These are phyloP conservation scores for Ophiostoma pallidulum DNA, from an alignment of 2,329 filamentous ascomycete species.

Conservation along the genomic window DNA sequence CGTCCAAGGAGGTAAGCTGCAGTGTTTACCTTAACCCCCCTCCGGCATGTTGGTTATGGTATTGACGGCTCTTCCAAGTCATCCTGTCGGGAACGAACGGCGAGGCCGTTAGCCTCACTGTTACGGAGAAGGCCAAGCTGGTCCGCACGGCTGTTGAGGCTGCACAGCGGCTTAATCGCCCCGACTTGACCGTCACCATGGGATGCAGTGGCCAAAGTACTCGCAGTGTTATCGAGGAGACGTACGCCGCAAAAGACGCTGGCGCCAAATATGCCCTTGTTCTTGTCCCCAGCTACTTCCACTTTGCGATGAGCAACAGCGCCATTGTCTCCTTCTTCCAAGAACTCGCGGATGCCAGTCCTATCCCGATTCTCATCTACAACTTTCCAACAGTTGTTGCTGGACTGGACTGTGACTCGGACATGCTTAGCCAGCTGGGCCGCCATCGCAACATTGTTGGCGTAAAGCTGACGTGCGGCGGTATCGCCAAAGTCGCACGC, in stretches of 20 bases:
- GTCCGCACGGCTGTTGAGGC: slow-evolving; percentile 52
- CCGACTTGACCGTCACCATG: slow-evolving; percentile 53
- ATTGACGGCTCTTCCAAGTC: slow-evolving; percentile 24
- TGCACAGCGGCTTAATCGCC: slow-evolving; percentile 43
- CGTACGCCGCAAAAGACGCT: slow-evolving; percentile 48
- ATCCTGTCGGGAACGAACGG: slow-evolving; percentile 66
- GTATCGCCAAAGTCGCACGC: slow-evolving; percentile 58
- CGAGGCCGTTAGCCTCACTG: slow-evolving; percentile 60
- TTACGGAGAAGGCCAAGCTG: slow-evolving; percentile 53
- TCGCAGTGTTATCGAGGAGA: slow-evolving; percentile 55
- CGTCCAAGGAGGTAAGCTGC: slow-evolving; percentile 36
- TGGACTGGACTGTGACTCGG: slow-evolving; percentile 59
- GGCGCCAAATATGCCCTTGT: slow-evolving; percentile 61
- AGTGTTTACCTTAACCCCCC: not conserved
- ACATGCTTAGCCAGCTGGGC: slow-evolving; percentile 49
- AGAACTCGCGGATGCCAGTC: slow-evolving; percentile 49
- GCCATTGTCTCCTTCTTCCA: slow-evolving; percentile 55
- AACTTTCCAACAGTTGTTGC: slow-evolving; percentile 61
- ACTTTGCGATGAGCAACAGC: slow-evolving; percentile 50
- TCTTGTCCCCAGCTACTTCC: slow-evolving; percentile 62
- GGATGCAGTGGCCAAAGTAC: slow-evolving; percentile 59
- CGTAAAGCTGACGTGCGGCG: slow-evolving; percentile 63
- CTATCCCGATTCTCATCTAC: slow-evolving; percentile 59
- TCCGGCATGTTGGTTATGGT: slow-evolving; percentile 12
- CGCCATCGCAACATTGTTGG: slow-evolving; percentile 57